Base-by-base conservation (phyloP, 148 eudicot genomes). In the Persicaria maculosa region DNA sequence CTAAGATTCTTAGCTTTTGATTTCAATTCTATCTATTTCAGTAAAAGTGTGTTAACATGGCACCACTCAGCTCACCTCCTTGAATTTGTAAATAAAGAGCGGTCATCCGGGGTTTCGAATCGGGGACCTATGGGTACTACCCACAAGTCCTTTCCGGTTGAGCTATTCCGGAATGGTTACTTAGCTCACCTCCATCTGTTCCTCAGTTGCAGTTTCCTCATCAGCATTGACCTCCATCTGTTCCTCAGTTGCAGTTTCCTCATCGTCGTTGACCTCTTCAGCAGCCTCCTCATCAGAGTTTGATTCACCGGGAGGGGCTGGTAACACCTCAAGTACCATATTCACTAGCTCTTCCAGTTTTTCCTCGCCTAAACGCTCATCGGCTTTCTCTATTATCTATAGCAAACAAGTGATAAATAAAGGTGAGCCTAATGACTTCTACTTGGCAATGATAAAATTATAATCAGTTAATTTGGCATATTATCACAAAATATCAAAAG, bases 381-480 rank as follows among this genome's bases (percentile, higher is more conserved):
- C 91, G 25, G 57, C 74, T 43, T 81, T 71, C 72, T 86, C 89
- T 55, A 90, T 74, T 6, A 88, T 74, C 97, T 92, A 79, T 2
- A 64, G 22, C 54, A 57, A 61, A 46, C 58, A 9, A 47, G 76
- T 43, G 11, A 68, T 25, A 15, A 52, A 43, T 40, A 7, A 25
- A 45, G 61, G 10, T 50, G 15, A 31, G 48, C 59, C 10, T n/a
- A 54, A 50, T 0, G 40, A 6, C 17, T 43, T 45, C n/a, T 72
- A 14, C 50, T 50, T 20, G 47, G 47, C 16, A 71, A 47, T 6
- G 5, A 47, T 36, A 0, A 14, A 16, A 8, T 2, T 16, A 15
- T 4, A 40, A 15, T 11, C 71, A 43, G 20, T 9, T 31, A 8
- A 40, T 9, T 40, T 64, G 6, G 44, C 22, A 22, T 6, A 64